Percentiles rank a stretch among this genome's conserved stretches.
Conservation (phyloP, 202 grass and related monocot genomes). For the Hordeum pubiflorum region DNA sequence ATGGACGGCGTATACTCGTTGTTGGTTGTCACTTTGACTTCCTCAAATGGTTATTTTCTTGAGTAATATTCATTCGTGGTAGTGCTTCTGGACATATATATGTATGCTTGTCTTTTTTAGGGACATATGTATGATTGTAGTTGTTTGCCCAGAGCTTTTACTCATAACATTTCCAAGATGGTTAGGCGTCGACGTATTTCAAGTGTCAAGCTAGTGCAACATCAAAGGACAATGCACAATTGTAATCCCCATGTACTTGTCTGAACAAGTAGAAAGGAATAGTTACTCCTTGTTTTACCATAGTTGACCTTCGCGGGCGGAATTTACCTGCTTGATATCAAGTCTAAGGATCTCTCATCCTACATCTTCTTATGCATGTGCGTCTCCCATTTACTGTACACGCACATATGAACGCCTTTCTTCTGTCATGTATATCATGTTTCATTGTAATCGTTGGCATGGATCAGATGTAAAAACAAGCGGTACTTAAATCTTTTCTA, state of each 20-base stretch:
- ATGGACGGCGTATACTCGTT: not conserved
- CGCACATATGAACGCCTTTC: not conserved
- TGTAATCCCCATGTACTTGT: not conserved
- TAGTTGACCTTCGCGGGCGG: not conserved
- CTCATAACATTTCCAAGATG: slow-evolving; percentile 13
- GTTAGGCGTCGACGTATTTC: not conserved
- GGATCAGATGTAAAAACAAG: not conserved
- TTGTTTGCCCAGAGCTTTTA: not conserved
- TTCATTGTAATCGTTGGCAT: not conserved
- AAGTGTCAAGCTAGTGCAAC: not conserved
- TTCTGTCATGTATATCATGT: not conserved
- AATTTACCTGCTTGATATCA: not conserved
- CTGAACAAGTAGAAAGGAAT: not conserved
- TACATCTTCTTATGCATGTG: not conserved
- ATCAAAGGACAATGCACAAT: not conserved
- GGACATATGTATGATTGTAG: not conserved
- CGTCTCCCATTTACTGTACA: not conserved
- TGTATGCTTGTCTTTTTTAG: not conserved
- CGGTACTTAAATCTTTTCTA: too few species aligned
- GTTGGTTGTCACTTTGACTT: not conserved
- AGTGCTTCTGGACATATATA: not conserved
- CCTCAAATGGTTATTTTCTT: not conserved
- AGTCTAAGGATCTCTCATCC: not conserved
- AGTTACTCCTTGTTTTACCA: slow-evolving; percentile 11
- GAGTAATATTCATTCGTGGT: not conserved